Conservation (phyloP, 257 asterid species). For the Nemophila menziesii region DNA sequence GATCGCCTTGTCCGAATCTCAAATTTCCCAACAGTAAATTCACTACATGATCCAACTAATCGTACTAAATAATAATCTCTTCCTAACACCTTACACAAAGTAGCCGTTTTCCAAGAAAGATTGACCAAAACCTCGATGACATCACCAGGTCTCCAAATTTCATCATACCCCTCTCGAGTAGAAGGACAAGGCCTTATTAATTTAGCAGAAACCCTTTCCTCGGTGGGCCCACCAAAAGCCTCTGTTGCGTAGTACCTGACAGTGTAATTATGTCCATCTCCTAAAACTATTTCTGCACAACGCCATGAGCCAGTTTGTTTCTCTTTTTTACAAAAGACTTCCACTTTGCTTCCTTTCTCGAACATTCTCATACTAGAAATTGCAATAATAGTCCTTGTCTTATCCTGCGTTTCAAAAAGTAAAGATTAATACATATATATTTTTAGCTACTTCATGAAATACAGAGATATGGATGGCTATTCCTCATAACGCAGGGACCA, state of each 20-base stretch:
- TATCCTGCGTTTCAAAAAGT: too few relatives aligned
- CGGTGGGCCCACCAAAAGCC: background rate
- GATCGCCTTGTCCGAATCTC: constrained; percentile 27
- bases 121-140: constrained; percentile 26
- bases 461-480: too few relatives aligned
- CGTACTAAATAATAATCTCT: constrained; percentile 18
- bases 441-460: too few relatives aligned
- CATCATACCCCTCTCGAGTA: constrained; percentile 4
- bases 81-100: constrained; percentile 19
- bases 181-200: constrained; percentile 31
- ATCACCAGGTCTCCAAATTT: constrained; percentile 24
- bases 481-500: too few relatives aligned
- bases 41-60: constrained; percentile 23
- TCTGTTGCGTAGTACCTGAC: constrained; percentile 15
- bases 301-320: constrained; percentile 31
- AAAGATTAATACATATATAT: too few relatives aligned
- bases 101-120: constrained; percentile 33
- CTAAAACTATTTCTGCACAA: constrained; percentile 22
- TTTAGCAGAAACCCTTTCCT: constrained; percentile 18
- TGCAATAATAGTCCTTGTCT: too few relatives aligned
- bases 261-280: constrained; percentile 17
- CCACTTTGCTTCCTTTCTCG: constrained; percentile 27
- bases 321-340: constrained; percentile 25
- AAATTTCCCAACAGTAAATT: constrained; percentile 17
- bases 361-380: too few relatives aligned